Percentiles rank a stretch among this genome's conserved stretches.
Conservation (phyloP, 192 early-diverging fungal genomes). For the Spizellomyces punctatus region DNA sequence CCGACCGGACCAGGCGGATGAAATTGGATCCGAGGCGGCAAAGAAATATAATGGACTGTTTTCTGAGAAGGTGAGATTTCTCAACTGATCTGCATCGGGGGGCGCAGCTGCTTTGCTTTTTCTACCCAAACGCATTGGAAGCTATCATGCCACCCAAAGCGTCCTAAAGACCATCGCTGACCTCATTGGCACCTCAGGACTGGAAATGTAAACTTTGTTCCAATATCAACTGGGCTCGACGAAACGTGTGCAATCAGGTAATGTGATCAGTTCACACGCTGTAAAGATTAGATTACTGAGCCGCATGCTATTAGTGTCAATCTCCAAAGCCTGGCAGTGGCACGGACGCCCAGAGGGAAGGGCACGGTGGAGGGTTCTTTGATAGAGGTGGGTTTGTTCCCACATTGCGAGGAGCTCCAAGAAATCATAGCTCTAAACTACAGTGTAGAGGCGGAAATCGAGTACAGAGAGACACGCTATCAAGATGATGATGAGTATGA, state of each 20-base stretch:
- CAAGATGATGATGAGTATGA: slow-evolving; percentile 46
- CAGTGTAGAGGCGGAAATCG: slow-evolving; percentile 39
- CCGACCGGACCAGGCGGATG: slow-evolving; percentile 8
- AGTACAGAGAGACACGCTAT: slow-evolving; percentile 44
- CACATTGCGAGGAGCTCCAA: not conserved
- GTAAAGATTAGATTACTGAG: not conserved
- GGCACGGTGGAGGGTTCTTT: slow-evolving; percentile 44
- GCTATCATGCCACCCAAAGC: not conserved
- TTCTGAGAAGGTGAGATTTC: slow-evolving; percentile 30
- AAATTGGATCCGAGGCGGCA: slow-evolving; percentile 21
- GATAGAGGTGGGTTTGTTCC: slow-evolving; percentile 30
- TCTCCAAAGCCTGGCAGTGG: slow-evolving; percentile 43
- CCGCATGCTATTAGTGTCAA: slow-evolving; percentile 25
- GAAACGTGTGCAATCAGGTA: slow-evolving; percentile 39
- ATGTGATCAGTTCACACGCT: not conserved
- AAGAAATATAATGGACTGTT: slow-evolving; percentile 38
- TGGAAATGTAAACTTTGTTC: slow-evolving; percentile 44
- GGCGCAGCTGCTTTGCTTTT: too few relatives aligned
- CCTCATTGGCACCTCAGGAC: slow-evolving; percentile 26
- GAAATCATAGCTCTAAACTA: not conserved
- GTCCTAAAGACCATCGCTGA: slow-evolving; percentile 1
- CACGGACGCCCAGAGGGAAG: slow-evolving; percentile 37
- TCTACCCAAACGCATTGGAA: too few relatives aligned
- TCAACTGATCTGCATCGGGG: too few relatives aligned
- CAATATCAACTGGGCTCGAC: slow-evolving; percentile 48